Evolutionary conservation across 2,329 filamentous ascomycete species (phyloP), one percentile per base, ranked within the genome.

Genomic region (Simplicillium aogashimaense): DNA sequence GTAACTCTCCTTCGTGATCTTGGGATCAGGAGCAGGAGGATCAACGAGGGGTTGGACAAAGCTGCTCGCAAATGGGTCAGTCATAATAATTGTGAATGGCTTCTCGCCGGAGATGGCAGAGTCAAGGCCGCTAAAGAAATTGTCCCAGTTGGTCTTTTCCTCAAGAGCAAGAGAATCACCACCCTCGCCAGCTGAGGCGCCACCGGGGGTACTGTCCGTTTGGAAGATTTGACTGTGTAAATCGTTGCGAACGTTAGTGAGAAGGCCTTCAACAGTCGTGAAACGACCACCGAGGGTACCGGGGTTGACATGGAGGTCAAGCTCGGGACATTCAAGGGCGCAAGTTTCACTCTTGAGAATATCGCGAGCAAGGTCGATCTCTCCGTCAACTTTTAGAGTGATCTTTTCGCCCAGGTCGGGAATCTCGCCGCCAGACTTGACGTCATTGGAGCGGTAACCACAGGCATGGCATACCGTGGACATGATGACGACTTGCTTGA

Each of bases 301-400:
- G 0, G 90, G 88, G 61, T 94, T 88, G 47, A 97, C 87, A 39
- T 81, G 78, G 10, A 98, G 78, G 50, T 82, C 78, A 14, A 97
- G 79, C 57, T 98, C 89, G 1, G 87, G 84, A 58, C 88, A 94
- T 53, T 82, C 78, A 45, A 98, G 72, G 11, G 79, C 81, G 56
- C 92, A 97, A 18, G 84, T 92, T 62, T 98, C 92, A 50, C 85
- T 88, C 70, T 98, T 98, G 53, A 98, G 81, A 45, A 98, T 94
- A 55, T 98, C 92, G 47, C 92, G 79, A 11, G 81, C 83, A 34
- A 98, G 73, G 59, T 98, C 92, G 43, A 80, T 73, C 28, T 67
- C 57, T 29, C 65, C 78, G 43, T 79, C 70, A 41, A 97, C 83
- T 39, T 72, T 67, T 18, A 98, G 72, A 1, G 76, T 88, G 51